Percentiles rank a stretch among this genome's conserved stretches.
phyloP scores from a whole-genome alignment of 2,329 filamentous ascomycete species.

The Aureobasidium sp. region DNA sequence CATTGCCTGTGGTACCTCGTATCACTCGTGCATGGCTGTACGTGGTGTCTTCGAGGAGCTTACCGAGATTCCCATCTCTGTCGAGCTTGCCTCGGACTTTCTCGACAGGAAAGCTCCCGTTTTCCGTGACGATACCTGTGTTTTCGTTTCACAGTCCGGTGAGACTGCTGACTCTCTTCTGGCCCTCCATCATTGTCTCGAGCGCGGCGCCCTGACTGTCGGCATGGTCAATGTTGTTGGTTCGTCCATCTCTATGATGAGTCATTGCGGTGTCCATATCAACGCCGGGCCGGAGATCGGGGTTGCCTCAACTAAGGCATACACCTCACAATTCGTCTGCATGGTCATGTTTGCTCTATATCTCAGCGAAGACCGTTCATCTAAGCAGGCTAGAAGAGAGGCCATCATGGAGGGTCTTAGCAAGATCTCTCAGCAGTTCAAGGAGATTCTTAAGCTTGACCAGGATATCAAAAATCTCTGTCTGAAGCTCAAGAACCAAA shows the following conservation, averaged over 20 bases:
- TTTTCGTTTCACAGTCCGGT: conserved; percentile 99
- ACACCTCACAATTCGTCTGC: conserved; percentile 99
- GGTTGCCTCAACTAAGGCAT: conserved; percentile 99
- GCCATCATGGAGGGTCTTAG: conserved; percentile 97
- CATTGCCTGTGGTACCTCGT: conserved; percentile 98
- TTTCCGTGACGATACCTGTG: conserved; percentile 99
- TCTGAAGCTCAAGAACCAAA: conserved; percentile 96
- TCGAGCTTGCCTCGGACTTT: conserved; percentile 98
- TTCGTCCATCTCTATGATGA: conserved; percentile 98
- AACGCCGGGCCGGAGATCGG: conserved; percentile 99
- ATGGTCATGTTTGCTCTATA: conserved; percentile 99
- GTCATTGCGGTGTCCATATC: conserved; percentile 99
- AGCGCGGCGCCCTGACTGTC: conserved; percentile 96
- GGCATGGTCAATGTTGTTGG: conserved; percentile 99
- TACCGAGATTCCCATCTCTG: conserved; percentile 96
- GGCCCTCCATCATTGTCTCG: conserved; percentile 97
- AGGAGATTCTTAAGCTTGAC: conserved; percentile 90
- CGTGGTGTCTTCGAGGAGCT: conserved; percentile 98
- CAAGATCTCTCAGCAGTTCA: conserved; percentile 92
- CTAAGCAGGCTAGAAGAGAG: conserved; percentile 90
- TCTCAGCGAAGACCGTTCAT: conserved; percentile 95
- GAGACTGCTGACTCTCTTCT: conserved; percentile 98
- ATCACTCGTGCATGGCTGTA: conserved; percentile 99
- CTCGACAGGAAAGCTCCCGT: conserved; percentile 96
- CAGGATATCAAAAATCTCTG: conserved; percentile 96